Evolutionary conservation across 108 stramenopile species (phyloP).

Genomic region (Nannochloropsis gaditana): DNA sequence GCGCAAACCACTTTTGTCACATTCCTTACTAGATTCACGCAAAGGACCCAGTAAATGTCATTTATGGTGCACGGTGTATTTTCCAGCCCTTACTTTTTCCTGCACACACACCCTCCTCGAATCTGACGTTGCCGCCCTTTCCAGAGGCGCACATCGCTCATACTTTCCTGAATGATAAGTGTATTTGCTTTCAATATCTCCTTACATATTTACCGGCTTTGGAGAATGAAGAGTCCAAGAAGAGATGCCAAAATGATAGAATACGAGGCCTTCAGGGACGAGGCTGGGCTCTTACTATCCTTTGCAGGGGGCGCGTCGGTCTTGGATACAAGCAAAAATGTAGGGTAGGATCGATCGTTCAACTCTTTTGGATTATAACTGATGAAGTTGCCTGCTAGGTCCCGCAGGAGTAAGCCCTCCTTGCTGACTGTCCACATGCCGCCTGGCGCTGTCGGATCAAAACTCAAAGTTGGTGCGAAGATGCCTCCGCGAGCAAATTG

Average conservation of each 20-base stretch:
- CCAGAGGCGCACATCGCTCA: neutral
- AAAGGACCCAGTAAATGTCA: neutral
- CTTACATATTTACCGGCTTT: neutral
- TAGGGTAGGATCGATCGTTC: slow-evolving; percentile 5
- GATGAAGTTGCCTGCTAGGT: neutral
- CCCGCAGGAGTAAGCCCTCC: neutral
- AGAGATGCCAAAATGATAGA: slow-evolving; percentile 10
- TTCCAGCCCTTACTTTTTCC: no score
- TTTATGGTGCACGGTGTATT: no score
- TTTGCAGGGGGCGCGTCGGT: neutral
- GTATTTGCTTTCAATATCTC: neutral
- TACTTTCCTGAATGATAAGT: neutral
- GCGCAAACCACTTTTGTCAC: neutral
- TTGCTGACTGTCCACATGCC: neutral
- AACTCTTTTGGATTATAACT: neutral
- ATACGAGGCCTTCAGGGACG: neutral
- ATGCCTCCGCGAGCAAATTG: neutral
- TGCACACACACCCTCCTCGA: no score
- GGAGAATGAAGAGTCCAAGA: neutral
- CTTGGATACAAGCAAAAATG: neutral
- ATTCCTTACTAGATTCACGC: neutral
- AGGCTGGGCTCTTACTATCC: slow-evolving; percentile 5
- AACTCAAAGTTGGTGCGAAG: neutral
- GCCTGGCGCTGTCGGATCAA: neutral
- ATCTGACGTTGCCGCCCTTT: neutral